A percentile compares a stretch with the other conserved stretches of the same genome.
Evolutionary conservation across 306 rosid species (phyloP).

Genomic region (Rosa lucieae): DNA sequence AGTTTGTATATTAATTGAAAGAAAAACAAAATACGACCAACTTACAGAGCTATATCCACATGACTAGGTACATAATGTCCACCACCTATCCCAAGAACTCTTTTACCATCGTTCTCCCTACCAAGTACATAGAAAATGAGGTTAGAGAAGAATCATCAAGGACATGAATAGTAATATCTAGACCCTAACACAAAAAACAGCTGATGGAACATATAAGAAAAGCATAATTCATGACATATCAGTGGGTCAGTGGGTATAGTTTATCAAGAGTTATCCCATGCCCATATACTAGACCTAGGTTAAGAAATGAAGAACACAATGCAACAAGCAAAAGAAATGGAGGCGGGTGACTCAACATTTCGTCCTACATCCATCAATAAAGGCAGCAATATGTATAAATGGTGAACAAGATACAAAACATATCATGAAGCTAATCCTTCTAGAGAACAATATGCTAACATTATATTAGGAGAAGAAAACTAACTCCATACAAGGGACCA

Average conservation of each 20-base stretch:
- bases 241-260: not conserved
- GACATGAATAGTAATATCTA: slow-evolving; percentile 4
- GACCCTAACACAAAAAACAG: not conserved
- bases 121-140: slow-evolving; percentile 16
- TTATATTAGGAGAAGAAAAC: too few species aligned
- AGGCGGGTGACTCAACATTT: not conserved
- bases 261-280: not conserved
- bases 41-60: slow-evolving; percentile 81
- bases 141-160: slow-evolving; percentile 14
- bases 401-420: not conserved
- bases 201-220: not conserved
- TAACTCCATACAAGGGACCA: not conserved
- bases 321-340: not conserved
- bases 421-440: not conserved
- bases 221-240: not conserved
- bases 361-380: not conserved
- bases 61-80: slow-evolving; percentile 85
- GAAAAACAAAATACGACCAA: not conserved
- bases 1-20: not conserved
- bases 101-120: slow-evolving; percentile 73
- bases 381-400: not conserved
- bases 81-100: slow-evolving; percentile 87
- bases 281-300: not conserved
- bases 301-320: not conserved
- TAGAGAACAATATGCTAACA: too few species aligned